Evolutionary conservation across 2,329 filamentous ascomycete species (phyloP).

Genomic region (Sordariomycetes sp.): DNA sequence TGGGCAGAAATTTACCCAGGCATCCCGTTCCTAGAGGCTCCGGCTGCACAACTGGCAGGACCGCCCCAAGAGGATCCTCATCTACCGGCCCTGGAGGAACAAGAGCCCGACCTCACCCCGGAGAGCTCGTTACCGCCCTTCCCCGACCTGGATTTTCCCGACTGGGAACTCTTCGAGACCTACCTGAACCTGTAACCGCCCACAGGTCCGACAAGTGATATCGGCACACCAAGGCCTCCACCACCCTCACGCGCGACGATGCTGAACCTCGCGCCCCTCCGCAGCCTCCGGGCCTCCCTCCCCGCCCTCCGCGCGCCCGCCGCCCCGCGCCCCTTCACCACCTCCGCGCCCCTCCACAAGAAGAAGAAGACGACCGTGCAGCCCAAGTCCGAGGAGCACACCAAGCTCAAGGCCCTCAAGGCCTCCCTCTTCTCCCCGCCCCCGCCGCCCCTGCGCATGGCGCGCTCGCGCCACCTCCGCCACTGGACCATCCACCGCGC

Average conservation of each 20-base stretch:
- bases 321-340: constrained; percentile 14
- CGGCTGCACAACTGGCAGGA: too few species aligned
- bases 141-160: too few species aligned
- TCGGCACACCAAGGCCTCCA: too few species aligned
- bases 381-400: constrained; percentile 15
- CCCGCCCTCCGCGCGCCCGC: constrained; percentile 11
- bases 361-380: constrained; percentile 12
- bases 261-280: background rate
- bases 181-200: too few species aligned
- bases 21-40: too few species aligned
- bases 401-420: constrained; percentile 29
- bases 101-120: too few species aligned
- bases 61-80: too few species aligned
- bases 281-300: constrained; percentile 3
- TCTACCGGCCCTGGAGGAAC: too few species aligned
- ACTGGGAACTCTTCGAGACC: too few species aligned
- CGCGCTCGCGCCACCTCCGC: constrained; percentile 73
- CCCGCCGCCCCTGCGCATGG: constrained; percentile 71
- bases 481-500: constrained; percentile 99
- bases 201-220: too few species aligned
- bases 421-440: constrained; percentile 38
- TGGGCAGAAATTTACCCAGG: too few species aligned
- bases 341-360: constrained; percentile 16
- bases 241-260: background rate
- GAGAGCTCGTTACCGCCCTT: too few species aligned